Conservation (phyloP, 306 rosid species). For the Ceratonia siliqua region DNA sequence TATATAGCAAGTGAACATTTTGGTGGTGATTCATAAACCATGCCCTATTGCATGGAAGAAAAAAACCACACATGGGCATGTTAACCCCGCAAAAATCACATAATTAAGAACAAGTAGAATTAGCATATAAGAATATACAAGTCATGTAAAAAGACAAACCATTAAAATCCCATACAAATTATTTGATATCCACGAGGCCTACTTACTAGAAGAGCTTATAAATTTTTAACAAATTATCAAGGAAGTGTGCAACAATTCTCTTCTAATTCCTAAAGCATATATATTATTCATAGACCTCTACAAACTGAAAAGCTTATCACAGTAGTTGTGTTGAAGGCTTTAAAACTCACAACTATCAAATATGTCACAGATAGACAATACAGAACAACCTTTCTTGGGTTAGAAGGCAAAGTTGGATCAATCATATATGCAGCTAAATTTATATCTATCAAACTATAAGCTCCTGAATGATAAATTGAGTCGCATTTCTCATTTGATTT, state of each 20-base stretch:
- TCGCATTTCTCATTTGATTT: constrained; percentile 69
- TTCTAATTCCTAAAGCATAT: not conserved
- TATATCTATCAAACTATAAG: constrained; percentile 86
- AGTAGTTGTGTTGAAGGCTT: not conserved
- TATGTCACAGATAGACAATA: constrained; percentile 93
- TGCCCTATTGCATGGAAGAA: not conserved
- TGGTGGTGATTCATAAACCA: constrained; percentile 14
- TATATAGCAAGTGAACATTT: constrained; percentile 7
- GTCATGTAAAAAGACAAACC: constrained; percentile 25
- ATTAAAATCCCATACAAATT: constrained; percentile 8
- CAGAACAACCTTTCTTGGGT: constrained; percentile 88
- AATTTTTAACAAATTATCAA: constrained; percentile 7
- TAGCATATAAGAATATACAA: no score
- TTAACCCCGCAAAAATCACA: not conserved
- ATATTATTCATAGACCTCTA: not conserved
- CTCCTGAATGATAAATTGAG: constrained; percentile 73
- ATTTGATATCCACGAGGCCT: constrained; percentile 16
- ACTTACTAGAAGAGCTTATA: not conserved
- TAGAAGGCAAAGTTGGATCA: constrained; percentile 83
- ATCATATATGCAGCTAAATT: constrained; percentile 83
- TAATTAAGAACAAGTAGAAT: not conserved
- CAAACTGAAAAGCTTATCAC: not conserved
- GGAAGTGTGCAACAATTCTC: constrained; percentile 19
- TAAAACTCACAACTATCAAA: constrained; percentile 82
- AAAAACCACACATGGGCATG: not conserved